These are phyloP conservation scores for Pilobolus umbonatus DNA, from an alignment of 192 early-diverging fungal genomes.

Conservation along the genomic window DNA sequence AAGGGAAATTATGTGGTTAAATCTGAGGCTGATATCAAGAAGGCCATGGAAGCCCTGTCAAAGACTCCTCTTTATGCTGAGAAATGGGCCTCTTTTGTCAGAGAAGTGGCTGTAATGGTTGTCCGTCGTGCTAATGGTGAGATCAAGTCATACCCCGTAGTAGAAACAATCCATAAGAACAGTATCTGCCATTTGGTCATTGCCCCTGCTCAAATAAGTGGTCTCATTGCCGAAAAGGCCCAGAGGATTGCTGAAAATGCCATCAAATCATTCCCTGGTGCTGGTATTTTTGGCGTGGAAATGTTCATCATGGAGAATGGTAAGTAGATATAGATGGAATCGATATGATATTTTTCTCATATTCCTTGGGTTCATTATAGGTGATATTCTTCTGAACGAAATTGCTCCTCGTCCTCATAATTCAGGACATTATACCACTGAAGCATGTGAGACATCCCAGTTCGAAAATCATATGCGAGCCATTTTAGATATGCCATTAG, in stretches of 20 bases:
- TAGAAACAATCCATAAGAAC: conserved; percentile 96
- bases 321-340: conserved; percentile 12
- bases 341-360: not conserved
- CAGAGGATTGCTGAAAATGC: conserved; percentile 82
- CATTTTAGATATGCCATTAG: conserved; percentile 87
- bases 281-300: conserved; percentile 97
- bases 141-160: conserved; percentile 84
- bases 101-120: conserved; percentile 98
- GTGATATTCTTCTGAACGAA: conserved; percentile 87
- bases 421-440: conserved; percentile 98
- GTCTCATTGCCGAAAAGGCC: conserved; percentile 63
- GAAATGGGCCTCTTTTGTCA: conserved; percentile 87
- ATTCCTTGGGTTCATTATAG: too few relatives aligned
- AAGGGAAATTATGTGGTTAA: conserved; percentile 90
- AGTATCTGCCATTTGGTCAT: conserved; percentile 95
- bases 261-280: conserved; percentile 70
- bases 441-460: conserved; percentile 96
- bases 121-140: conserved; percentile 72
- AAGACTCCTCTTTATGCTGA: conserved; percentile 84
- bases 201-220: conserved; percentile 94
- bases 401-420: conserved; percentile 99
- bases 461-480: conserved; percentile 93
- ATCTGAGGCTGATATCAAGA: conserved; percentile 59
- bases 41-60: conserved; percentile 57
- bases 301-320: conserved; percentile 93